Evolutionary conservation across 2,329 filamentous ascomycete genomes (phyloP), one percentile per base, ranked within the genome.

Genomic region (Aspergillus sergii): DNA sequence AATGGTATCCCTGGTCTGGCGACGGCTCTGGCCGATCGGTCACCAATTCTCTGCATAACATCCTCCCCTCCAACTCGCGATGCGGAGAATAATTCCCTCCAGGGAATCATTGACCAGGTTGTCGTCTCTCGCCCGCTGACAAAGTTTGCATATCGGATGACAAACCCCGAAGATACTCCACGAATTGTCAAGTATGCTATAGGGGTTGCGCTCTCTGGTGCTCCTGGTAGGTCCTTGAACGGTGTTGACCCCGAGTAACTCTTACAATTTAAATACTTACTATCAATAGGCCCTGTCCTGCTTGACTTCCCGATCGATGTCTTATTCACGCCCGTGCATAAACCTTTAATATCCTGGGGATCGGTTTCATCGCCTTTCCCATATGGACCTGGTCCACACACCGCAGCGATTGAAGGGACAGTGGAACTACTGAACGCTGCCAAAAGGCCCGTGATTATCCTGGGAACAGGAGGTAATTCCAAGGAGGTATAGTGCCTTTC

Each of bases 101-200:
- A 83, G 65, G 81, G 80, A 8, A 80, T 79, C 51, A 78, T 81
- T 61, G 81, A 84, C 64, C 81, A 83, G 61, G 75, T 82, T 4
- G 78, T 83, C 3, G 72, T 79, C 1, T 75, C 80, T 1, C 78
- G 76, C 34, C 79, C 80, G 0, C 64, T 83, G 43, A 82, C 80
- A 9, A 83, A 83, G 58, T 83, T 82, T 60, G 78, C 77, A 2
- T 80, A 82, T 65, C 77, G 80, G 0, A 74, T 82, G 28, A 80
- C 79, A 0, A 76, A 76, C 50, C 76, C 79, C 0, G 79, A 79
- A 57, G 81, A 84, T 63, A 80, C 80, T 34, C 81, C 81, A 6
- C 70, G 81, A 12, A 72, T 83, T n/a, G 73, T 81, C 3, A 77
- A 78, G 19, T 74, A 80, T 60, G 81, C 80, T 3, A 76, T 78